Percentiles rank a stretch among this genome's conserved stretches.
These are phyloP conservation scores for Scalesia atractyloides DNA, from an alignment of 129 eudicot genomes.

Conservation along the genomic window DNA sequence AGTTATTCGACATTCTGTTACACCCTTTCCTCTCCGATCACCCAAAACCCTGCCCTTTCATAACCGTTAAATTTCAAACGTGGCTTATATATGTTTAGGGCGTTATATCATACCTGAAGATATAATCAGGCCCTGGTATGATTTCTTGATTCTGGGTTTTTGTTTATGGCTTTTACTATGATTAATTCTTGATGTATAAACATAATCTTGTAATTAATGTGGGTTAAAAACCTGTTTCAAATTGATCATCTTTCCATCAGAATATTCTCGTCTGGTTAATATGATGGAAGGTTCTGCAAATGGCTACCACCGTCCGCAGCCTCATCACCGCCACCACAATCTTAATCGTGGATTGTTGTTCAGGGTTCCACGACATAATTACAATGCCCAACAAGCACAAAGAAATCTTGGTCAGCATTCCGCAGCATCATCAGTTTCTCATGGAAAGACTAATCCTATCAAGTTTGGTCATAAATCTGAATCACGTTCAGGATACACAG, in stretches of 20 bases:
- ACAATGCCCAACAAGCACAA: conserved; percentile 21
- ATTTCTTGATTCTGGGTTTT: neutral
- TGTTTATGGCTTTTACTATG: neutral
- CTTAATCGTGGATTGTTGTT: conserved; percentile 3
- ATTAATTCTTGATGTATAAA: neutral
- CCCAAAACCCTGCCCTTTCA: conserved; percentile 11
- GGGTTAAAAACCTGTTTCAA: neutral
- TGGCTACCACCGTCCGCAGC: neutral
- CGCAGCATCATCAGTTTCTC: conserved; percentile 16
- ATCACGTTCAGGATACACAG: conserved; percentile 21
- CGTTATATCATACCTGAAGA: neutral
- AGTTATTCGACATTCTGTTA: conserved; percentile 5
- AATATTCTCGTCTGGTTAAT: neutral
- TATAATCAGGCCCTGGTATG: neutral
- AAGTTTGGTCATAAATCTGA: conserved; percentile 17
- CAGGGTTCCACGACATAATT: conserved; percentile 9
- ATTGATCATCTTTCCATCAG: conserved; percentile 19
- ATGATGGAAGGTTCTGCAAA: conserved; percentile 27
- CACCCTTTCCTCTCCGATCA: conserved; percentile 1
- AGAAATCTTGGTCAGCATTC: conserved; percentile 3
- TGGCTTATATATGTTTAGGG: neutral
- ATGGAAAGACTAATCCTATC: conserved; percentile 13
- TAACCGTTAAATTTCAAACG: conserved; percentile 16
- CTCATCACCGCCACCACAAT: conserved; percentile 23
- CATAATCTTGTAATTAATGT: neutral